A percentile compares a stretch with the other conserved stretches of the same genome.
Conservation (phyloP, 108 stramenopile species). For the Stephanodiscus minutulus region DNA sequence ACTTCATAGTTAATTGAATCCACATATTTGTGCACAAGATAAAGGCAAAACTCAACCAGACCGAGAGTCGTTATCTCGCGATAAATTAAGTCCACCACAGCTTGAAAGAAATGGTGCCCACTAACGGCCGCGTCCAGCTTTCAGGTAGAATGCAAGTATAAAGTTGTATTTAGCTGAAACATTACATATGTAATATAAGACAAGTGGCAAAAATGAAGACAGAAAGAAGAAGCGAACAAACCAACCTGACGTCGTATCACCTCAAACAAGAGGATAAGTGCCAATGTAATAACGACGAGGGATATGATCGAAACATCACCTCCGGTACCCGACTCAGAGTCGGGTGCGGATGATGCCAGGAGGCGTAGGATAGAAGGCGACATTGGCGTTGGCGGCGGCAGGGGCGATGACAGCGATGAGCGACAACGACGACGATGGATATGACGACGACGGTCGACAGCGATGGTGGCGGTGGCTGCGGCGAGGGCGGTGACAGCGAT, state of each 20-base stretch:
- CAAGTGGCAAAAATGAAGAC: background rate
- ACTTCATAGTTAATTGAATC: conserved; percentile 50
- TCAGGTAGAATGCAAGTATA: background rate
- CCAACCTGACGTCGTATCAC: conserved; percentile 58
- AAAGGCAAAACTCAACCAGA: conserved; percentile 62
- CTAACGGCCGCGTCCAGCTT: conserved; percentile 56
- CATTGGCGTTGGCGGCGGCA: no score
- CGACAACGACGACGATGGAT: no score
- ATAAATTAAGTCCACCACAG: conserved; percentile 76
- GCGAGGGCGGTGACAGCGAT: no score
- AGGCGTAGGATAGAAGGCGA: conserved; percentile 6
- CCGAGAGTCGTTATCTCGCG: conserved; percentile 44
- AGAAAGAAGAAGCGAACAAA: background rate
- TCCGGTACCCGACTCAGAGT: conserved; percentile 14
- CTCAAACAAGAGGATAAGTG: conserved; percentile 71
- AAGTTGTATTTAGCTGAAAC: background rate
- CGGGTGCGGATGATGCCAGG: conserved; percentile 6
- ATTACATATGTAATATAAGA: background rate
- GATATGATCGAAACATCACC: conserved; percentile 65
- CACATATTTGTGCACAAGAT: conserved; percentile 64
- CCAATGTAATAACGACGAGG: conserved; percentile 68
- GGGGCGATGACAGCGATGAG: no score
- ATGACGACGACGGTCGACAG: no score
- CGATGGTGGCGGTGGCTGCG: no score
- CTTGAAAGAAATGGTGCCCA: conserved; percentile 68